Evolutionary conservation across 352 stramenopile genomes (phyloP), one percentile per base, ranked within the genome.

Genomic region (Phytophthora pluvialis): DNA sequence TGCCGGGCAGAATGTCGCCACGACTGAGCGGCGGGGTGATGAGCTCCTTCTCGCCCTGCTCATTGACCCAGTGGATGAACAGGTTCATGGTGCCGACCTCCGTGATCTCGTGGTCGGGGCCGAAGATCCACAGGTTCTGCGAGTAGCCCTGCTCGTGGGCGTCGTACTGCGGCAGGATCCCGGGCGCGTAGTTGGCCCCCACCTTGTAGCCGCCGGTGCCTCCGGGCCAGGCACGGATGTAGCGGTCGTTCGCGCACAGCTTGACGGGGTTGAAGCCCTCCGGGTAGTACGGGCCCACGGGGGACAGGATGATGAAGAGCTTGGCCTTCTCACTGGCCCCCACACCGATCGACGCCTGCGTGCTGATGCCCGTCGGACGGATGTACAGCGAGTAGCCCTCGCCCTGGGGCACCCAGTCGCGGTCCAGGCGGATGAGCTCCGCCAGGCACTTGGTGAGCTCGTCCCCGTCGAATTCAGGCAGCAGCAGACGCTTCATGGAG

Each of bases 21-120:
- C 91, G 80, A 21, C 89, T 80, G 21, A 99, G 88, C 16, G 97
- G 94, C 13, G 97, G 86, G 9, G 97, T 99, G 29, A 99, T 90
- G 8, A 99, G 81, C 70, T 99, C 96, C 63, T 94, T 87, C 60
- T 93, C 86, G 57, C 90, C 93, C 5, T 97, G 70, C 56, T 98
- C 88, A 66, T 98, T 98, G 48, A 86, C 83, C 80, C 94, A 95
- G 69, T 98, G 89, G 67, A 99, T 93, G 72, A 99, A 99, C 39
- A 99, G 81, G 81, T 99, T 99, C 97, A 99, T 99, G 3, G 96
- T 97, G 48, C 97, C 97, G 16, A 92, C 87, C 66, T 95, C 87
- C 3, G 87, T 95, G 51, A 95, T 88, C 25, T 92, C 77, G 60
- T 98, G 81, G 45, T 99, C 87, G 0, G 95, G 82, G 10, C 96